Conservation (phyloP, 192 early-diverging fungal genomes). For the Spizellomyces punctatus region DNA sequence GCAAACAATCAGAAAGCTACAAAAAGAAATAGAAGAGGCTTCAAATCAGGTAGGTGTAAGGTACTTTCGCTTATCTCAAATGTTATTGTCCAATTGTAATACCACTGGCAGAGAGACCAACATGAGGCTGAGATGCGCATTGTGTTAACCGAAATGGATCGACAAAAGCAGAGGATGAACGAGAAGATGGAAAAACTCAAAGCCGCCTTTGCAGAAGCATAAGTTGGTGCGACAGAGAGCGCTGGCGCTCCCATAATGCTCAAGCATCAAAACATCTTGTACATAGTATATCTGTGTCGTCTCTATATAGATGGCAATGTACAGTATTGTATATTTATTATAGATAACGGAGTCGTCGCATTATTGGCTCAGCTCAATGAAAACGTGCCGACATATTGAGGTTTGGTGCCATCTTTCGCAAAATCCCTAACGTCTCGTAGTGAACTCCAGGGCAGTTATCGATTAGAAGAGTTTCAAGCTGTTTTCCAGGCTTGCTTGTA, state of each 20-base stretch:
- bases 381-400: background rate
- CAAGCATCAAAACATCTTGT: no score
- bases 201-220: slow-evolving; percentile 23
- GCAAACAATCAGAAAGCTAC: slow-evolving; percentile 27
- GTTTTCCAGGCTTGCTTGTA: background rate
- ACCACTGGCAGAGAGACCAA: slow-evolving; percentile 7
- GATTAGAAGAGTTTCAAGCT: background rate
- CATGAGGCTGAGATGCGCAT: slow-evolving; percentile 41
- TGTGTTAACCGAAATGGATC: slow-evolving; percentile 32
- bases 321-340: background rate
- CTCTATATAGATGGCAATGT: background rate
- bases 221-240: background rate
- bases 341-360: background rate
- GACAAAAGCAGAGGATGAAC: slow-evolving; percentile 33
- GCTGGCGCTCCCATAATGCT: background rate
- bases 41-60: slow-evolving; percentile 4
- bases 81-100: background rate
- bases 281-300: background rate
- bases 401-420: background rate
- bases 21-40: slow-evolving; percentile 26
- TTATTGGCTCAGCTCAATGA: background rate
- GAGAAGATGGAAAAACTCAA: slow-evolving; percentile 39
- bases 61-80: background rate
- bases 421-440: background rate
- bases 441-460: background rate